Evolutionary conservation across 805 yeast species (phyloP).

Genomic region (Zygotorulaspora chibaensis): DNA sequence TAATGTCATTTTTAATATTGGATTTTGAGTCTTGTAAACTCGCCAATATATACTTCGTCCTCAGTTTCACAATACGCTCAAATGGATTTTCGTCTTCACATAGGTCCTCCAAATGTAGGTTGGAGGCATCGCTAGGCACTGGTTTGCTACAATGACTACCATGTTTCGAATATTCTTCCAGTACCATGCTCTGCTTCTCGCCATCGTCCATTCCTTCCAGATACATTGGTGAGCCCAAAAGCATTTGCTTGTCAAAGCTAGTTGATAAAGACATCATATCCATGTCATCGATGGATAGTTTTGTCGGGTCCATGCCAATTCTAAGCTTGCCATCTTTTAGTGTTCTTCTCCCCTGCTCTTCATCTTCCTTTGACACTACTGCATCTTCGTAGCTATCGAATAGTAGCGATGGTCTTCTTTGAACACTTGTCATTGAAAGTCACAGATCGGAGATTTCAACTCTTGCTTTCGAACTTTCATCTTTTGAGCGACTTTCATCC

Average conservation of each 20-base stretch:
- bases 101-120: slow-evolving; percentile 11
- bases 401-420: slow-evolving; percentile 21
- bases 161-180: slow-evolving; percentile 7
- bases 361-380: neutral
- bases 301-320: slow-evolving; percentile 3
- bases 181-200: slow-evolving; percentile 8
- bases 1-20: slow-evolving; percentile 66
- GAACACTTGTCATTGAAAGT: slow-evolving; percentile 1
- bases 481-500: neutral
- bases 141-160: slow-evolving; percentile 11
- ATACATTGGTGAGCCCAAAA: slow-evolving; percentile 33
- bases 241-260: slow-evolving; percentile 32
- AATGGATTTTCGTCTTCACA: slow-evolving; percentile 18
- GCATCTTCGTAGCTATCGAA: slow-evolving; percentile 18
- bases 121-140: slow-evolving; percentile 15
- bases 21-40: slow-evolving; percentile 64
- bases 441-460: neutral
- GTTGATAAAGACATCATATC: slow-evolving; percentile 31
- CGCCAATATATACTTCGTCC: slow-evolving; percentile 59
- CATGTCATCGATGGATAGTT: slow-evolving; percentile 29
- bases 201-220: slow-evolving; percentile 20
- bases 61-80: slow-evolving; percentile 39
- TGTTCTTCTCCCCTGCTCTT: neutral
- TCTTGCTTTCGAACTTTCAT: too few species aligned
- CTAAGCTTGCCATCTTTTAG: slow-evolving; percentile 5